A percentile compares a stretch with the other conserved stretches of the same genome.
Conservation (phyloP, 2,329 filamentous ascomycete genomes). For the Dothideomycetes sp. region DNA sequence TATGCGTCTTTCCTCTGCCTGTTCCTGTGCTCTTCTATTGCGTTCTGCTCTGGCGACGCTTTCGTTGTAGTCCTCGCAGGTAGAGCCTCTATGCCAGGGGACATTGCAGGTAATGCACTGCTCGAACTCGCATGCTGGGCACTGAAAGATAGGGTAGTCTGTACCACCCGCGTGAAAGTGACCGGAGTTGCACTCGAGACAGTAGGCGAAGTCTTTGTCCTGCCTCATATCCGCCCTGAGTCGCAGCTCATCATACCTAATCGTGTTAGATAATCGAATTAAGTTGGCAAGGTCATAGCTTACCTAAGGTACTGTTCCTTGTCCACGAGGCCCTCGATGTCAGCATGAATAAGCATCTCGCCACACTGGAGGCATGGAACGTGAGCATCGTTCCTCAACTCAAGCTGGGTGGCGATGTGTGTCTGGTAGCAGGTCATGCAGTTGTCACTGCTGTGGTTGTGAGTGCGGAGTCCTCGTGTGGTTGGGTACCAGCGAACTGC, state of each 20-base stretch:
- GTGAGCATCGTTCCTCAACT: neutral
- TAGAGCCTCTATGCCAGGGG: slow-evolving; percentile 20
- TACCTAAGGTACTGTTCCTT: neutral
- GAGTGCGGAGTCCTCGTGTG: neutral
- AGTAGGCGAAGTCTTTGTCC: neutral
- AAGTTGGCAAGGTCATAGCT: neutral
- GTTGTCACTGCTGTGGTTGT: neutral
- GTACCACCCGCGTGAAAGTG: slow-evolving; percentile 13
- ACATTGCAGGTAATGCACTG: slow-evolving; percentile 20
- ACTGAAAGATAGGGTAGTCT: slow-evolving; percentile 16
- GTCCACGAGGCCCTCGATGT: neutral
- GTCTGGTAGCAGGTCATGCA: neutral
- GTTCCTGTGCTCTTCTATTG: no score
- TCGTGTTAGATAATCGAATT: neutral
- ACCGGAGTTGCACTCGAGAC: slow-evolving; percentile 7
- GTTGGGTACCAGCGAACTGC: no score
- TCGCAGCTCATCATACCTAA: neutral
- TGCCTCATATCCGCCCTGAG: neutral
- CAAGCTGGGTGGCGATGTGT: neutral
- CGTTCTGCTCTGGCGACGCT: slow-evolving; percentile 7
- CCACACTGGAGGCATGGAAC: slow-evolving; percentile 3
- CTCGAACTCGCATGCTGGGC: slow-evolving; percentile 16
- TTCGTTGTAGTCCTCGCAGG: slow-evolving; percentile 11
- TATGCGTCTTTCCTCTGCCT: no score
- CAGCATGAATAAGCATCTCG: neutral